These are phyloP conservation scores for Juglanconis sp. DNA, from an alignment of 2,329 filamentous ascomycete species.

Conservation along the genomic window DNA sequence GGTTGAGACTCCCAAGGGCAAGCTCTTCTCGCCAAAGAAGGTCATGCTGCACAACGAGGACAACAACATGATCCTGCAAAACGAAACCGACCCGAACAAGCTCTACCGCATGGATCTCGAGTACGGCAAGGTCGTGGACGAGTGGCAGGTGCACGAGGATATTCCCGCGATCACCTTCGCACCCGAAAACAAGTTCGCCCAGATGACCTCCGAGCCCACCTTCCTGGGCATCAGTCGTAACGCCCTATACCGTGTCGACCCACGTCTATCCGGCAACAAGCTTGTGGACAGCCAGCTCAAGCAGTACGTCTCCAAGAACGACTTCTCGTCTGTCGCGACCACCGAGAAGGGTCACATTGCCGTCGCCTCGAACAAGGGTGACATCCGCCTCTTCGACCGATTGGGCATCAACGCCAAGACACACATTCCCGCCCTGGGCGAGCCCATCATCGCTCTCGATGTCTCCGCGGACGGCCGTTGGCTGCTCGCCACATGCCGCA, in stretches of 20 bases:
- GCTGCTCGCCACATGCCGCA: constrained; percentile 90
- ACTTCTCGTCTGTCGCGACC: constrained; percentile 90
- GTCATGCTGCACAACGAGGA: constrained; percentile 95
- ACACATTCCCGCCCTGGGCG: constrained; percentile 89
- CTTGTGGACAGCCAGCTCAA: constrained; percentile 90
- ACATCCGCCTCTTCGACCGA: constrained; percentile 92
- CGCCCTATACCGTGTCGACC: constrained; percentile 89
- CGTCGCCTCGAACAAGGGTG: constrained; percentile 95
- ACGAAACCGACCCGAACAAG: constrained; percentile 77
- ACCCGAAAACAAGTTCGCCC: constrained; percentile 95
- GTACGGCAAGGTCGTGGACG: constrained; percentile 95
- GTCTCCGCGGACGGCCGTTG: constrained; percentile 94
- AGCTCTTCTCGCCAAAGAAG: constrained; percentile 89
- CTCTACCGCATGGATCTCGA: constrained; percentile 97
- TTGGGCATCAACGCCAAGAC: constrained; percentile 98
- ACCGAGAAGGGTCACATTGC: constrained; percentile 97
- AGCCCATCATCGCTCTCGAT: constrained; percentile 91
- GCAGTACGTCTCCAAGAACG: constrained; percentile 95
- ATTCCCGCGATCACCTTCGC: constrained; percentile 90
- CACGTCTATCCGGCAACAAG: constrained; percentile 84
- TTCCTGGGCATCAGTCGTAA: constrained; percentile 93
- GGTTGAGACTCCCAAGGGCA: constrained; percentile 82
- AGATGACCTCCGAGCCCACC: constrained; percentile 93
- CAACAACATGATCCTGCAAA: constrained; percentile 84
- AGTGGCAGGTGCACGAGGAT: constrained; percentile 97